Conservation (phyloP, 2,329 filamentous ascomycete species). For the Fusarium proliferatum region DNA sequence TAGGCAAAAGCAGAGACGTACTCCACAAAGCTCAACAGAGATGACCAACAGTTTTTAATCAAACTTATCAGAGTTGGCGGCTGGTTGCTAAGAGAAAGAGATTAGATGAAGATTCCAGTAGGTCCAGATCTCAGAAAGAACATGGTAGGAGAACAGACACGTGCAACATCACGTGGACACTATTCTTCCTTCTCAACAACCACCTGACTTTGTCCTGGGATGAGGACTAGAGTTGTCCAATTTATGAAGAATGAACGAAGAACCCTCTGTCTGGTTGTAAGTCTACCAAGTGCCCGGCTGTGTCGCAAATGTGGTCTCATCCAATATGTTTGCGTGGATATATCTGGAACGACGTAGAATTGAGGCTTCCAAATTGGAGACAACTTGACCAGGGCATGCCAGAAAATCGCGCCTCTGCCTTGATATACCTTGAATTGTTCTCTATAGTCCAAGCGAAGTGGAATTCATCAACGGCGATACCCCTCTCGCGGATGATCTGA, state of each 20-base stretch:
- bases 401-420: conserved; percentile 15
- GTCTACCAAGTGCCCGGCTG: background rate
- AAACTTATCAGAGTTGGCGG: conserved; percentile 1
- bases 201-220: too few species aligned
- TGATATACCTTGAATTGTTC: conserved; percentile 25
- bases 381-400: conserved; percentile 16
- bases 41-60: background rate
- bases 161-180: conserved; percentile 12
- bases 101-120: background rate
- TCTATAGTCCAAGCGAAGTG: conserved; percentile 8
- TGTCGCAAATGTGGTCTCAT: background rate
- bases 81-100: background rate
- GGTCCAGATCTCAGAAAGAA: background rate
- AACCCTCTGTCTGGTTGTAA: background rate
- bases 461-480: conserved; percentile 1
- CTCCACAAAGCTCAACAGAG: background rate
- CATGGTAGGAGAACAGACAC: background rate
- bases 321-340: background rate
- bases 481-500: background rate
- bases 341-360: conserved; percentile 7
- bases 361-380: conserved; percentile 18
- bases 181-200: background rate
- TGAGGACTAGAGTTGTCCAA: background rate
- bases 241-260: background rate
- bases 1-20: conserved; percentile 17